Evolutionary conservation across 1,284 basidiomycete species (phyloP), one percentile per base, ranked within the genome.

Genomic region (Apiotrichum brassicae): DNA sequence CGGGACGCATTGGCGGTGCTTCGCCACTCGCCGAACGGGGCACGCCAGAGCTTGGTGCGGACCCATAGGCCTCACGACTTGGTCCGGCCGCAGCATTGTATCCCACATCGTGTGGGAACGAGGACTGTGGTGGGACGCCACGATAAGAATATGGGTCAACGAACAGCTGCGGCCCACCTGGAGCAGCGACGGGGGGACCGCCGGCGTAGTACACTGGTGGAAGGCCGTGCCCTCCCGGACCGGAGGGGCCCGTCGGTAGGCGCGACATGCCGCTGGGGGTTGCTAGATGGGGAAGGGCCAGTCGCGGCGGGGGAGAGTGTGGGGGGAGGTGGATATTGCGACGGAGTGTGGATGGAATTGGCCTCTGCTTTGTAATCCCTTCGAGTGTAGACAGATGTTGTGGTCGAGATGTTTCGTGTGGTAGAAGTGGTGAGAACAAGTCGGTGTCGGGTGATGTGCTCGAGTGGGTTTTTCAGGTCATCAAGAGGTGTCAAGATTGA

Each of bases 41-140:
- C 9, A 14, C 39, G n/a, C 19, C 25, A 16, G 20, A 41, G 26
- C 24, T 41, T 25, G 25, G 44, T 22, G 20, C 30, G 23, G 43
- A 49, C 12, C 36, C 44, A 26, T 56, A 56, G 19, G 41, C 47
- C 8, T 56, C 54, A 26, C 54, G 50, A 14, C 47, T 49, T 13
- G 54, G 50, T 20, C 54, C 54, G 11, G 54, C 47, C 6, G 49
- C 44, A 4, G 54, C 54, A n/a, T 49, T 56, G 45, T 56, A 56
- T 14, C 25, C 32, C 13, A 7, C 13, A 16, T 33, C 35, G 25
- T 49, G 38, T 7, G 43, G 41, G 33, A 26, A 43, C 24, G 28
- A 36, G n/a, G 11, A 41, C 43, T 22, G 48, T 18, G 18, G 34
- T 19, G 22, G 38, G 37, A 40, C 22, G 32, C 46, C 35, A 24